Conservation (phyloP, 805 yeast genomes). For the Lipomyces kockii region DNA sequence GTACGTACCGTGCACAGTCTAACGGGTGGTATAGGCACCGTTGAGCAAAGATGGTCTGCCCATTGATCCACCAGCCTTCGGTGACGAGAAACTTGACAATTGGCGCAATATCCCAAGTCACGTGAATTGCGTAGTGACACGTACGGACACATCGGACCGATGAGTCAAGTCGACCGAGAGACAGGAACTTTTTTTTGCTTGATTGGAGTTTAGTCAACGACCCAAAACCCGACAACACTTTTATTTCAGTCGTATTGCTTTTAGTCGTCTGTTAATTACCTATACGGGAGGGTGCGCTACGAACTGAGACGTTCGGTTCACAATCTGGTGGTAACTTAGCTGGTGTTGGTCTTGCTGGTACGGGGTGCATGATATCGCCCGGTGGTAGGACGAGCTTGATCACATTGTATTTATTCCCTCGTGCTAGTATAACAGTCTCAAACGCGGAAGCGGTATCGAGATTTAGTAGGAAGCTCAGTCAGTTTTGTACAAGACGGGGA, state of each 20-base stretch:
- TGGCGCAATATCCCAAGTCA: conserved; percentile 61
- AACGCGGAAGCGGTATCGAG: background rate
- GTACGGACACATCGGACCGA: too few relatives aligned
- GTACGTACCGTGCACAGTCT: too few relatives aligned
- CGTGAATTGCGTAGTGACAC: too few relatives aligned
- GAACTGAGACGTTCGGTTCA: background rate
- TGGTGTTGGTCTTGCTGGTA: background rate
- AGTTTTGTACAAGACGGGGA: background rate
- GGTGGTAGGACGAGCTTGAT: background rate
- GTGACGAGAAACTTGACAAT: conserved; percentile 62
- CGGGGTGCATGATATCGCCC: background rate
- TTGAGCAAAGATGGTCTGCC: conserved; percentile 63
- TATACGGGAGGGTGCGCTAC: background rate
- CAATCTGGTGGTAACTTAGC: background rate
- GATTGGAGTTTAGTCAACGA: too few relatives aligned
- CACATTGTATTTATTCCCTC: background rate
- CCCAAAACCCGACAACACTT: too few relatives aligned
- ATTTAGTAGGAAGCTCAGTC: background rate
- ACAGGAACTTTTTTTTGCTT: too few relatives aligned
- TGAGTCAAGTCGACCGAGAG: too few relatives aligned
- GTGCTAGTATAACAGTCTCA: background rate
- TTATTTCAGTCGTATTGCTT: too few relatives aligned
- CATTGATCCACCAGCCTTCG: conserved; percentile 61
- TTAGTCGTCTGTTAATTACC: too few relatives aligned
- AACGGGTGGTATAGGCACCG: conserved; percentile 60